These are phyloP conservation scores for Paraphoma chrysanthemicola DNA, from an alignment of 2,329 filamentous ascomycete genomes.

Conservation along the genomic window DNA sequence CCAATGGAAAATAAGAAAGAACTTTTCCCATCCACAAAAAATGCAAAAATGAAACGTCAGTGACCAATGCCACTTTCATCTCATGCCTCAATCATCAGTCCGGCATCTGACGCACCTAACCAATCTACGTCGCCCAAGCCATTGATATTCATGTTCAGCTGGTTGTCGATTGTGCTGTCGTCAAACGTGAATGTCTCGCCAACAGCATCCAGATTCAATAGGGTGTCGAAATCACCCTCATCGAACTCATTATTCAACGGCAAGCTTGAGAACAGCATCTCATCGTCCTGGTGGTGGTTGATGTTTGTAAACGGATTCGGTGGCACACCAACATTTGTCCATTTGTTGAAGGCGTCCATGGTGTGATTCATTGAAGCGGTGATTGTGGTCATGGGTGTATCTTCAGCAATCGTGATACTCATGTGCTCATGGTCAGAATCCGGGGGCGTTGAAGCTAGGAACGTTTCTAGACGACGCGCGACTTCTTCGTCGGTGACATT, in stretches of 20 bases:
- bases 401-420: slow-evolving; percentile 37
- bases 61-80: not conserved
- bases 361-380: slow-evolving; percentile 11
- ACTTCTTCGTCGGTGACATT: slow-evolving; percentile 56
- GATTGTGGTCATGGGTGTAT: slow-evolving; percentile 15
- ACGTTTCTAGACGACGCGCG: slow-evolving; percentile 55
- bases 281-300: slow-evolving; percentile 44
- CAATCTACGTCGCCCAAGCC: slow-evolving; percentile 23
- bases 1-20: not conserved
- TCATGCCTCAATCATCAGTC: slow-evolving; percentile 17
- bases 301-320: slow-evolving; percentile 31
- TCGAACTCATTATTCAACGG: slow-evolving; percentile 49
- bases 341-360: slow-evolving; percentile 23
- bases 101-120: slow-evolving; percentile 18
- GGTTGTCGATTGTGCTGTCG: slow-evolving; percentile 28
- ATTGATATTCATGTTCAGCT: slow-evolving; percentile 5
- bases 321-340: slow-evolving; percentile 23
- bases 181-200: slow-evolving; percentile 47
- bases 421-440: slow-evolving; percentile 50
- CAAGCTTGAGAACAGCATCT: slow-evolving; percentile 43
- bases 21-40: not conserved
- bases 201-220: slow-evolving; percentile 50
- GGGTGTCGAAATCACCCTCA: slow-evolving; percentile 48
- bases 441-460: slow-evolving; percentile 59
- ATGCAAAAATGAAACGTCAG: not conserved